Percentiles rank a stretch among this genome's conserved stretches.
Evolutionary conservation across 2,329 filamentous ascomycete species (phyloP).

Genomic region (Aschersonia sp.): DNA sequence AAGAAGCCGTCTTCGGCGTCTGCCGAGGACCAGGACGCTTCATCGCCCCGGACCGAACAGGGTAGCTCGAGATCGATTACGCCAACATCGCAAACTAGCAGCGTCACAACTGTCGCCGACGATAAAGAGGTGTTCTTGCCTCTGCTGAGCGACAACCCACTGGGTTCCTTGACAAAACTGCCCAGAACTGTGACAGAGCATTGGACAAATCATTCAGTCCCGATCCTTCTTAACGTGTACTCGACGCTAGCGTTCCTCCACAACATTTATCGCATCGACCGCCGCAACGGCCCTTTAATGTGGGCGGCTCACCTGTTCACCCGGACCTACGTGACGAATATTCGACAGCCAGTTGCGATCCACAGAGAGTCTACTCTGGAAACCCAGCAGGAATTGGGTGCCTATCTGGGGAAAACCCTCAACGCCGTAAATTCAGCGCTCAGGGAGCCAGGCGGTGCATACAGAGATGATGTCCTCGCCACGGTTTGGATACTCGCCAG

Average conservation of each 20-base stretch:
- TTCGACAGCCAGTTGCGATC: constrained; percentile 16
- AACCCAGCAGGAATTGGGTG: constrained; percentile 17
- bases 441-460: constrained; percentile 11
- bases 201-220: constrained; percentile 23
- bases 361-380: constrained; percentile 10
- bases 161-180: constrained; percentile 5
- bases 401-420: constrained; percentile 21
- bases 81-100: constrained; percentile 2
- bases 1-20: constrained; percentile 8
- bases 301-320: constrained; percentile 25
- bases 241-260: constrained; percentile 19
- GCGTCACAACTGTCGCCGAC: constrained; percentile 1
- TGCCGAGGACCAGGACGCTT: background rate
- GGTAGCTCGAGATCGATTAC: background rate
- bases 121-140: background rate
- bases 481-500: constrained; percentile 25
- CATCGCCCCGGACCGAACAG: background rate
- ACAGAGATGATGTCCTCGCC: constrained; percentile 20
- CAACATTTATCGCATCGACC: constrained; percentile 11
- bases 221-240: constrained; percentile 24
- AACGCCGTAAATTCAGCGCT: constrained; percentile 23
- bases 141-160: background rate
- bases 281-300: constrained; percentile 18
- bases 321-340: constrained; percentile 22
- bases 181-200: constrained; percentile 15